Evolutionary conservation across 768 basidiomycete species (phyloP).

Genomic region (Fomitopsis serialis): DNA sequence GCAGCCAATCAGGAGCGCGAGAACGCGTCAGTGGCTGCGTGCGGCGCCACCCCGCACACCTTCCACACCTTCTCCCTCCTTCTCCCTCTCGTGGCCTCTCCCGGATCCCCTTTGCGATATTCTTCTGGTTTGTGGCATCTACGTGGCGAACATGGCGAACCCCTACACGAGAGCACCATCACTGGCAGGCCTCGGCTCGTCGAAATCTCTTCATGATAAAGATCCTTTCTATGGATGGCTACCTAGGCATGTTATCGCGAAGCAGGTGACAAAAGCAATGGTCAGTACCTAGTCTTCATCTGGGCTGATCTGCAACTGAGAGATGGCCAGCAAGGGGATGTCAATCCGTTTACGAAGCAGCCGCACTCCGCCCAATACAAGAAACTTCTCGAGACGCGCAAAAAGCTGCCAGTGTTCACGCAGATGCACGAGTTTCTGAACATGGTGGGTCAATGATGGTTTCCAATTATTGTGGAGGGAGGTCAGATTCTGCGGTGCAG

Average conservation of each 20-base stretch:
- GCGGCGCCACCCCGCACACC: too few species aligned
- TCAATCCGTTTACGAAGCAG: constrained; percentile 85
- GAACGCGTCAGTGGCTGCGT: too few species aligned
- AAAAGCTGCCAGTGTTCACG: constrained; percentile 84
- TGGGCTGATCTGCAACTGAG: neutral
- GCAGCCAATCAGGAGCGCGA: too few species aligned
- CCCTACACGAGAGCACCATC: constrained; percentile 19
- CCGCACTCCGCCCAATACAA: constrained; percentile 76
- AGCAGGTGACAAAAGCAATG: constrained; percentile 21
- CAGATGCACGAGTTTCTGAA: constrained; percentile 93
- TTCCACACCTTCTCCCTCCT: too few species aligned
- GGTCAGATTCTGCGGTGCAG: constrained; percentile 23
- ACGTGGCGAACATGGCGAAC: constrained; percentile 5
- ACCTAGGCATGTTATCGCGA: constrained; percentile 18
- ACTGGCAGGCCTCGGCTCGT: neutral
- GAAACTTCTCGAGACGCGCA: constrained; percentile 80
- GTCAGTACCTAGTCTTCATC: constrained; percentile 4
- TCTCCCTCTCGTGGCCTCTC: too few species aligned
- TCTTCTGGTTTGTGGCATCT: too few species aligned
- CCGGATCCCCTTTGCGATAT: too few species aligned
- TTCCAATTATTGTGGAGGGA: constrained; percentile 16
- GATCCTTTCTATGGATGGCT: constrained; percentile 23
- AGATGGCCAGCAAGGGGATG: constrained; percentile 56
- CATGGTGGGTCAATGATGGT: constrained; percentile 52
- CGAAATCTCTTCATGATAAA: constrained; percentile 1